phyloP scores from a whole-genome alignment of 805 yeast genomes.

The Saccharomycopsis sp. region DNA sequence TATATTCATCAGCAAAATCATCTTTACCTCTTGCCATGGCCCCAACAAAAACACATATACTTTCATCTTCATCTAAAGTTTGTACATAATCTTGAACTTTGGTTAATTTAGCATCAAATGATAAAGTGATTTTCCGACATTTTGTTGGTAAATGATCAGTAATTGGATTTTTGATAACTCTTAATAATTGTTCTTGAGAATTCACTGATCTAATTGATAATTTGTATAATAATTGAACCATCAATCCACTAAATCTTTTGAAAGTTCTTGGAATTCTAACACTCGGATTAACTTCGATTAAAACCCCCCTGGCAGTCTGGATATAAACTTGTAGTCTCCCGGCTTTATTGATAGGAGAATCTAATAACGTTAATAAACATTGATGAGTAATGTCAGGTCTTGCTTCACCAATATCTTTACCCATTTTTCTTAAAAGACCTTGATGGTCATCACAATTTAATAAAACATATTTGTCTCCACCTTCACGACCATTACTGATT shows the following conservation, averaged over 20 bases:
- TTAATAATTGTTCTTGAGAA: constrained; percentile 87
- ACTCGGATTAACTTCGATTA: constrained; percentile 90
- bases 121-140: constrained; percentile 85
- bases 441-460: constrained; percentile 98
- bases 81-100: constrained; percentile 81
- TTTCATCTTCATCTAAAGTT: constrained; percentile 76
- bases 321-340: constrained; percentile 95
- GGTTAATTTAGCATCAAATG: constrained; percentile 82
- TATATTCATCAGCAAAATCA: constrained; percentile 92
- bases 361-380: constrained; percentile 85
- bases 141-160: constrained; percentile 95
- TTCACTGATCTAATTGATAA: constrained; percentile 89
- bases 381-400: constrained; percentile 99
- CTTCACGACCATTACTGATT: constrained; percentile 65
- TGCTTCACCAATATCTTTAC: constrained; percentile 94
- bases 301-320: constrained; percentile 89
- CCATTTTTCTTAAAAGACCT: constrained; percentile 89
- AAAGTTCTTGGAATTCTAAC: constrained; percentile 98
- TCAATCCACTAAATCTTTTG: constrained; percentile 92
- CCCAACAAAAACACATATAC: constrained; percentile 96
- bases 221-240: constrained; percentile 93
- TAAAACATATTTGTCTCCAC: constrained; percentile 86
- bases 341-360: constrained; percentile 97
- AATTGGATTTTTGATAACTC: constrained; percentile 93
- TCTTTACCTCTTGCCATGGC: constrained; percentile 99